Conservation (phyloP, 148 eudicot species). For the Silene conica region DNA sequence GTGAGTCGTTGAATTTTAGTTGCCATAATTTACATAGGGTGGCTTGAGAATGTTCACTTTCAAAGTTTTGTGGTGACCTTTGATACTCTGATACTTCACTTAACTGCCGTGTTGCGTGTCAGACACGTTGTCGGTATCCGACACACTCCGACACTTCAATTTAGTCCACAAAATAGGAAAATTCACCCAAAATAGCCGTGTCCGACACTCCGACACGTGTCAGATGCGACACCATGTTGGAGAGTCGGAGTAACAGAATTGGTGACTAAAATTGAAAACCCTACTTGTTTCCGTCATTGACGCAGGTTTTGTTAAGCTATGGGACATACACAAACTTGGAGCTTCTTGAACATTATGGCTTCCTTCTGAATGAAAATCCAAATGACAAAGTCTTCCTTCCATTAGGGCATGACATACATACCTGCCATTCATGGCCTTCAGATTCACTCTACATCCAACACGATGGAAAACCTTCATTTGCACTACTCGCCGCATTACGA, state of each 20-base stretch:
- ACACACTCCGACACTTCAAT: no score
- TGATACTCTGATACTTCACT: no score
- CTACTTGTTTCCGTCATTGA: neutral
- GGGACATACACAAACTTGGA: conserved; percentile 95
- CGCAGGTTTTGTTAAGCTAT: conserved; percentile 88
- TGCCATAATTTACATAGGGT: neutral
- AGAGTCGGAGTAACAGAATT: no score
- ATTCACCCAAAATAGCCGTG: no score
- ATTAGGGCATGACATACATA: conserved; percentile 48
- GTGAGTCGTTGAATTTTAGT: neutral
- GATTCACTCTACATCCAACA: conserved; percentile 68
- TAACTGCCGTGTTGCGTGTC: no score
- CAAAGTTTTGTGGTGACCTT: neutral
- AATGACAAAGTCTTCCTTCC: conserved; percentile 79
- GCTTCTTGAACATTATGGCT: conserved; percentile 98
- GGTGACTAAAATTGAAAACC: neutral
- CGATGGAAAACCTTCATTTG: conserved; percentile 72
- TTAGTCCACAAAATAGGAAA: no score
- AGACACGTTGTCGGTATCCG: no score
- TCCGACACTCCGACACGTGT: no score
- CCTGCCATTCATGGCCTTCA: conserved; percentile 62
- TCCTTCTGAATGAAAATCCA: conserved; percentile 60
- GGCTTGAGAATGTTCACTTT: neutral
- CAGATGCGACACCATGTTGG: no score
- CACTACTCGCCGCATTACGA: conserved; percentile 63